Evolutionary conservation across 805 yeast species (phyloP), one percentile per base, ranked within the genome.

Genomic region (Kodamaea lidongshanica): DNA sequence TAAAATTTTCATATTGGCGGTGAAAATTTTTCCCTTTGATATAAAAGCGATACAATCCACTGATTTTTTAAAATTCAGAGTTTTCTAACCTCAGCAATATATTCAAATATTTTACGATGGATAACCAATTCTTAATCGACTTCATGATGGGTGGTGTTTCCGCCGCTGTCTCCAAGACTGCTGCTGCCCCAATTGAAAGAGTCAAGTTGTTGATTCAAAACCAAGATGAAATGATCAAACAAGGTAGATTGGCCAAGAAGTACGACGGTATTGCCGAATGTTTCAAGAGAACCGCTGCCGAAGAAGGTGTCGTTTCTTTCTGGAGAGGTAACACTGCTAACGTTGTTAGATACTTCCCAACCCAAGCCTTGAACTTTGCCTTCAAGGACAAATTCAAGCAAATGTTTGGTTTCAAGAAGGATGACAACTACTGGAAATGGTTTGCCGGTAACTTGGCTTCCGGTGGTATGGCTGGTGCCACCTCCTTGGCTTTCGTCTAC

Each of bases 241-340:
- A 86, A 73, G 96, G 96, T 62, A 86, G 96, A 75, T 75, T 87
- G 58, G 72, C 85, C 50, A 74, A 61, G 56, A 78, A 72, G 63
- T 87, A 88, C 79, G 77, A 69, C 48, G 96, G 96, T 83, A 88
- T 87, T 46, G 69, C 52, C 43, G 96, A 87, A 61, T 85, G 95
- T 74, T 87, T 88, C 94, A 77, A 62, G 57, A 83, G 96, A 77
- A 88, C 96, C 51, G 81, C 88, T 46, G 81, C 83, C 52, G 85
- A 81, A 51, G 96, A 87, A 74, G 96, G 96, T 79, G 57, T 83
- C 44, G 74, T 69, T 48, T 70, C 96, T 44, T 86, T 87, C 89
- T 87, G 96, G 96, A 82, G 96, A 82, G 96, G 96, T 78, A 87
- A 87, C 88, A 88, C 96, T 48, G 96, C 96, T 58, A 87, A 87